Evolutionary conservation across 1,284 basidiomycete genomes (phyloP).

Genomic region (Puccinia polysora): DNA sequence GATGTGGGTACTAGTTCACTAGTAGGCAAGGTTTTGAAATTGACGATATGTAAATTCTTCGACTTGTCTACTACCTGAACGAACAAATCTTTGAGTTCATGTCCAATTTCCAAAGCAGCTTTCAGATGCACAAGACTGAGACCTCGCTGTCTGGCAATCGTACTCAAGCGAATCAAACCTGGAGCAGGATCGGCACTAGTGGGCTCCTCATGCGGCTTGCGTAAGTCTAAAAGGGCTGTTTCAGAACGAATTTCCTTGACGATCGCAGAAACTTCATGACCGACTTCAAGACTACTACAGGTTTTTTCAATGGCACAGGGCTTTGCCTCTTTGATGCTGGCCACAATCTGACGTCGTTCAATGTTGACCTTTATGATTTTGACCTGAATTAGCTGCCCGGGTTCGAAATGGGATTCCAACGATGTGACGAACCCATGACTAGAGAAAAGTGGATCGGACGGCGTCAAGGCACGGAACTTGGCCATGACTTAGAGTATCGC

Average conservation of each 20-base stretch:
- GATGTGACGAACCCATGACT: conserved; percentile 66
- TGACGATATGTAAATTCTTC: background rate
- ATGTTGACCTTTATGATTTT: conserved; percentile 65
- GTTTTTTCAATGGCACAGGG: background rate
- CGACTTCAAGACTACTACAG: background rate
- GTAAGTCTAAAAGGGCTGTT: conserved; percentile 49
- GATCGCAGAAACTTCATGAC: conserved; percentile 48
- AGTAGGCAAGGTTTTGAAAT: background rate
- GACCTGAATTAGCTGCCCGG: conserved; percentile 81
- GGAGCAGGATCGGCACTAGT: conserved; percentile 27
- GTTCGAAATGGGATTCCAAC: conserved; percentile 66
- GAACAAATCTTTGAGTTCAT: conserved; percentile 16
- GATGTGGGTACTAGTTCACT: background rate
- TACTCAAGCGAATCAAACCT: conserved; percentile 23
- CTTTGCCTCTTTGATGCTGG: conserved; percentile 11
- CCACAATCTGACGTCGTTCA: conserved; percentile 60
- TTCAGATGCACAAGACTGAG: conserved; percentile 7
- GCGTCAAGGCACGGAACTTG: conserved; percentile 32
- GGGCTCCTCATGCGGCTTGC: conserved; percentile 21
- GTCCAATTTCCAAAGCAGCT: background rate
- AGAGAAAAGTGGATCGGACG: conserved; percentile 42
- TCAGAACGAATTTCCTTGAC: conserved; percentile 50
- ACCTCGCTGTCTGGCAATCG: background rate
- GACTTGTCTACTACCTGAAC: conserved; percentile 7
- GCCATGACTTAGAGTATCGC: background rate